Conservation (phyloP, 1,284 basidiomycete species). For the Melampsora americana region DNA sequence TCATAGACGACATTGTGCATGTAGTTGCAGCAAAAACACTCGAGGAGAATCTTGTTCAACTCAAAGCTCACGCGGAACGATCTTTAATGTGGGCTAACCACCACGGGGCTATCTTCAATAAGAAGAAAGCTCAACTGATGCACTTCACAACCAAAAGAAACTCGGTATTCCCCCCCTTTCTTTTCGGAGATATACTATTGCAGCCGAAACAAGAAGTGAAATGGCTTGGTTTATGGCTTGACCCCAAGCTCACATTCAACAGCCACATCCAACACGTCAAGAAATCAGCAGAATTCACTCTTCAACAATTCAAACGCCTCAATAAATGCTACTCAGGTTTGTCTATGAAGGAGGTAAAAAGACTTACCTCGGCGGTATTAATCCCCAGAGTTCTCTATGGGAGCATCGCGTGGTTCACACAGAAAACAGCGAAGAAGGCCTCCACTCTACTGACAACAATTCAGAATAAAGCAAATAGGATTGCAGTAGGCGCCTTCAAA, state of each 20-base stretch:
- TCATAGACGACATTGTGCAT: no score
- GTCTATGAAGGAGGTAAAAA: neutral
- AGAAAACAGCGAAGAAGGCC: neutral
- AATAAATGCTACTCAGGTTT: neutral
- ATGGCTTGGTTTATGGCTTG: neutral
- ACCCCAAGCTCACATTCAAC: neutral
- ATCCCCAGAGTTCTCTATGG: neutral
- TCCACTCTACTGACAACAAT: neutral
- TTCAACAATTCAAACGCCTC: constrained; percentile 1
- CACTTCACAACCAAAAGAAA: neutral
- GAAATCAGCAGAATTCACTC: neutral
- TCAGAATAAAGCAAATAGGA: neutral
- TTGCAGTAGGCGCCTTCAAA: neutral
- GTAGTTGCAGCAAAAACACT: no score
- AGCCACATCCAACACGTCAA: neutral
- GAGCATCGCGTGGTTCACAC: constrained; percentile 21
- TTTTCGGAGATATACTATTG: neutral
- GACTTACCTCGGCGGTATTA: neutral
- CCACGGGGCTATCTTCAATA: constrained; percentile 25
- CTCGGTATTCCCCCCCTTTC: neutral
- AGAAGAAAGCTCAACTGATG: constrained; percentile 11
- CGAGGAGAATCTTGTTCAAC: no score
- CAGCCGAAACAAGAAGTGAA: neutral
- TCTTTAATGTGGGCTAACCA: neutral
- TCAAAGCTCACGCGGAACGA: neutral